Evolutionary conservation across 208 protist species (phyloP), one percentile per base, ranked within the genome.

Genomic region (Acanthamoeba castellanii): DNA sequence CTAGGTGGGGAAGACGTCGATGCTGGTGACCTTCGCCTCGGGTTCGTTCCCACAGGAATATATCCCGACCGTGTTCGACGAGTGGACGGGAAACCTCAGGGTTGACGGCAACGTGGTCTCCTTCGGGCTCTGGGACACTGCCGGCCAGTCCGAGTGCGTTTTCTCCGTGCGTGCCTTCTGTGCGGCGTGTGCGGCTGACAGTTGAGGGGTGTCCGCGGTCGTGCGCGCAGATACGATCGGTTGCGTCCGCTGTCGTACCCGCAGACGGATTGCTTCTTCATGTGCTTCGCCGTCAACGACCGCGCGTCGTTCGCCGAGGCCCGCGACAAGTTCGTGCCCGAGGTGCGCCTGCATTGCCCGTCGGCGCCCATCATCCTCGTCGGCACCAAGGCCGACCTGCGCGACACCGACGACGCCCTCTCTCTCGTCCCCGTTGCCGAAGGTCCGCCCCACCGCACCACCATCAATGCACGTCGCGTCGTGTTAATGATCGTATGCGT

Each of bases 191-290:
- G 47, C 47, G 47, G n/a, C n/a, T n/a, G n/a, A n/a, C n/a, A n/a
- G n/a, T n/a, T n/a, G n/a, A n/a, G n/a, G n/a, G n/a, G n/a, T n/a
- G n/a, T n/a, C n/a, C n/a, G n/a, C n/a, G n/a, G n/a, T n/a, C n/a
- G n/a, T n/a, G n/a, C 47, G 11, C 47, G 25, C 84, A 98, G 99
- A 94, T 99, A 99, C 95, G 98, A 99, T 95, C 96, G 98, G 47
- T 96, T 99, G 16, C 95, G 99, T 34, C 98, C 98, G 42, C 96
- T 99, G 3, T 97, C 95, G 16, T 99, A 99, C 95, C 97, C 97
- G n/a, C 91, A 97, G 68, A 98, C 97, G 25, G 96, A 97, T 88
- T 96, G 98, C 66, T 98, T 98, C 93, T 78, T 99, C 13, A 92
- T 98, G 84, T 98, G 98, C 95, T 99, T 98, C 94, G 98, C 97